Conservation (phyloP, 176 grass and related monocot genomes). For the Carex scoparia region DNA sequence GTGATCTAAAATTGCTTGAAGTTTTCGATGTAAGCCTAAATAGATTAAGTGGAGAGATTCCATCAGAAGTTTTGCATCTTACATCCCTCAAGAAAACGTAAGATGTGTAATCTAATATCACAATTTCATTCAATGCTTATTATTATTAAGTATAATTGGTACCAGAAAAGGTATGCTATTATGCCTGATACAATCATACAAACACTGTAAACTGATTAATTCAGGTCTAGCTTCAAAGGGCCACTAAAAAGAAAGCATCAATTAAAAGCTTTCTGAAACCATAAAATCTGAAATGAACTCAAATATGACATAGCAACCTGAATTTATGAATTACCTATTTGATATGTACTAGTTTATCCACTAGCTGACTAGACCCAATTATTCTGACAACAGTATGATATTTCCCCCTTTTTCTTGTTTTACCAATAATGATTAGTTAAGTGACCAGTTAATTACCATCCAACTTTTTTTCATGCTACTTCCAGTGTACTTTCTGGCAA, state of each 20-base stretch:
- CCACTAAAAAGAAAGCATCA: not conserved
- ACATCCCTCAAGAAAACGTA: constrained; percentile 68
- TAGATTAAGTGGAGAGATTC: constrained; percentile 63
- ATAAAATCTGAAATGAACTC: not conserved
- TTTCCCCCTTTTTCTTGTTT: not conserved
- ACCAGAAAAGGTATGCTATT: not conserved
- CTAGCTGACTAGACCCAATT: not conserved
- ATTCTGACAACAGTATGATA: not conserved
- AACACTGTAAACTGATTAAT: not conserved
- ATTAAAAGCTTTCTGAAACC: not conserved
- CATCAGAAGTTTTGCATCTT: constrained; percentile 56
- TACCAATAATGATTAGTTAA: not conserved
- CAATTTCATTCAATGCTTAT: not conserved
- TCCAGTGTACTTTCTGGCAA: constrained; percentile 15
- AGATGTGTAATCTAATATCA: constrained; percentile 18
- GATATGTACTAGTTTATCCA: not conserved
- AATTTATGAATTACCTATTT: not conserved
- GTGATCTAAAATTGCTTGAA: constrained; percentile 59
- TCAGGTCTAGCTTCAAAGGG: not conserved
- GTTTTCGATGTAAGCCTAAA: constrained; percentile 77
- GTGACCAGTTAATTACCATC: not conserved
- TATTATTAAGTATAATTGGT: not conserved
- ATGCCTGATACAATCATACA: not conserved
- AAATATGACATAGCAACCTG: too few species aligned
- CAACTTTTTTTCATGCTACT: not conserved